Evolutionary conservation across 768 basidiomycete species (phyloP).

Genomic region (Hypholoma fasciculare): DNA sequence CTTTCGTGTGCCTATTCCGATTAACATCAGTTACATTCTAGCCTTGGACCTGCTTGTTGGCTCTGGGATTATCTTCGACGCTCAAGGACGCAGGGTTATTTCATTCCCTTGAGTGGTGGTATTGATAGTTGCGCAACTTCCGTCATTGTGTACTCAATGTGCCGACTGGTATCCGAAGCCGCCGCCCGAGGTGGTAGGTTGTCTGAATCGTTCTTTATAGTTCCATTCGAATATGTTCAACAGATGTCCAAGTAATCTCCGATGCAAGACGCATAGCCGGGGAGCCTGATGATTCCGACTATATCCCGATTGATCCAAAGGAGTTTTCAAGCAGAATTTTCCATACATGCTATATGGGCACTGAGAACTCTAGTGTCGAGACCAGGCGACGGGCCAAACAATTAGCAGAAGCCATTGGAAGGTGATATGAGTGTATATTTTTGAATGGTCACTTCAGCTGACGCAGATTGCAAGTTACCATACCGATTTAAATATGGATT

Average conservation of each 20-base stretch:
- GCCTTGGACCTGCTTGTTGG: constrained; percentile 98
- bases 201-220: not conserved
- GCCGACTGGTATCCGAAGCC: constrained; percentile 83
- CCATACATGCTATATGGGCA: constrained; percentile 99
- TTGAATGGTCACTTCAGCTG: not conserved
- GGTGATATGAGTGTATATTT: constrained; percentile 42
- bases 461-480: constrained; percentile 66
- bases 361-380: constrained; percentile 89
- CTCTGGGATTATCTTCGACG: constrained; percentile 99
- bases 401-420: constrained; percentile 85
- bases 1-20: not conserved
- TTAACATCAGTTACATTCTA: constrained; percentile 25
- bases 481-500: constrained; percentile 94
- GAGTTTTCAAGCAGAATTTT: constrained; percentile 89
- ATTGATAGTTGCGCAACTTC: constrained; percentile 98
- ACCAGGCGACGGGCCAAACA: constrained; percentile 86
- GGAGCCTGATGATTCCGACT: constrained; percentile 77
- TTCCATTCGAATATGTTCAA: not conserved
- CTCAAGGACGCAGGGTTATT: constrained; percentile 92
- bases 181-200: constrained; percentile 67
- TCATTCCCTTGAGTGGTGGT: constrained; percentile 92
- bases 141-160: constrained; percentile 96
- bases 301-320: constrained; percentile 82
- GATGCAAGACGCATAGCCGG: constrained; percentile 91
- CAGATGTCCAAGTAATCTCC: constrained; percentile 82